Conservation (phyloP, 1,139 yeast species). For the Suhomyces choctaworum region DNA sequence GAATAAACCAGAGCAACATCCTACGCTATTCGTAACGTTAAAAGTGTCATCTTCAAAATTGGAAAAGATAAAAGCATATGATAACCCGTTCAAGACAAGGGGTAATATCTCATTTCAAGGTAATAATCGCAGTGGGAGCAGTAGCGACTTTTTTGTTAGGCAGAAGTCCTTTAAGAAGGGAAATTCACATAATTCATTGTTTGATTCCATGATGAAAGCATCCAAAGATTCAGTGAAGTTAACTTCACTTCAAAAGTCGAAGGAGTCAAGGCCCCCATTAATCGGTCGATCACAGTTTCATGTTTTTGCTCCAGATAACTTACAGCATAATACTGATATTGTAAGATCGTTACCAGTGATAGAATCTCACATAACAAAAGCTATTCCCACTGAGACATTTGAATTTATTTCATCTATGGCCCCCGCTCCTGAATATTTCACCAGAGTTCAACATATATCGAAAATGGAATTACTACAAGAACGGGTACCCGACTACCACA, state of each 20-base stretch:
- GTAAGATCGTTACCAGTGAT: conserved; percentile 1
- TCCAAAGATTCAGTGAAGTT: conserved; percentile 18
- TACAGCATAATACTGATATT: conserved; percentile 1
- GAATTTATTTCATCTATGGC: not conserved
- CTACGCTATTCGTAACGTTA: conserved; percentile 26
- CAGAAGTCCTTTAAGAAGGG: conserved; percentile 10
- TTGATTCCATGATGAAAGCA: conserved; percentile 22
- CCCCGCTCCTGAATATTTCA: not conserved
- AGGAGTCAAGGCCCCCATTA: conserved; percentile 19
- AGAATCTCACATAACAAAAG: not conserved
- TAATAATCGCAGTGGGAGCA: not conserved
- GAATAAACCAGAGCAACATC: conserved; percentile 8
- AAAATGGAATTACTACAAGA: conserved; percentile 10
- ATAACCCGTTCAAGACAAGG: conserved; percentile 35
- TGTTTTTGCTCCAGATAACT: conserved; percentile 12
- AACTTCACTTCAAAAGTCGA: conserved; percentile 23
- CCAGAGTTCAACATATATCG: not conserved
- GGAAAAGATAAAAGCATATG: conserved; percentile 27
- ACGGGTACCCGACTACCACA: conserved; percentile 16
- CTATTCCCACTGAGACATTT: not conserved
- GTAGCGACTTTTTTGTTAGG: conserved; percentile 17
- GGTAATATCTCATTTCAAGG: conserved; percentile 19
- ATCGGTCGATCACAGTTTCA: conserved; percentile 20
- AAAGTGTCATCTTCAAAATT: conserved; percentile 28
- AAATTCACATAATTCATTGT: conserved; percentile 9